Evolutionary conservation across 129 eudicot species (phyloP).

Genomic region (Chrysanthemum lavandulifolium): DNA sequence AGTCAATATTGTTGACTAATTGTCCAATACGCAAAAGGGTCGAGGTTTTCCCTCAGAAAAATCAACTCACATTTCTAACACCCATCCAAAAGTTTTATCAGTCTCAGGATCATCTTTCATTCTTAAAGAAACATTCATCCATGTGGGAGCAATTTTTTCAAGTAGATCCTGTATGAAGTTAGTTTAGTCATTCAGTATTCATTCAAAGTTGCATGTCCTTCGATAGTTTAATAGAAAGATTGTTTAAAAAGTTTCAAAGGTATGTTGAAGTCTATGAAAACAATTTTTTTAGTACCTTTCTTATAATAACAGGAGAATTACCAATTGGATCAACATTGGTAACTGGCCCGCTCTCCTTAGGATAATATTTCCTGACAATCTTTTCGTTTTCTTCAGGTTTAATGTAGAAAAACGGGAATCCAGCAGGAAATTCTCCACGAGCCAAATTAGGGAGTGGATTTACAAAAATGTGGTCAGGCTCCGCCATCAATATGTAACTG

Average conservation of each 20-base stretch:
- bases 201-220: not conserved
- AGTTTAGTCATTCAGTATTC: conserved; percentile 19
- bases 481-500: conserved; percentile 75
- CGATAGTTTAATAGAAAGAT: not conserved
- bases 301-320: conserved; percentile 70
- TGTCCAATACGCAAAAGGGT: not conserved
- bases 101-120: conserved; percentile 78
- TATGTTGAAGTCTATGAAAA: not conserved
- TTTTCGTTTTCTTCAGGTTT: conserved; percentile 63
- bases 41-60: not conserved
- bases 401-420: conserved; percentile 65
- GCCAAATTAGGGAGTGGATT: conserved; percentile 72
- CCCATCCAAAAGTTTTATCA: conserved; percentile 83
- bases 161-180: conserved; percentile 46
- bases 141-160: conserved; percentile 67
- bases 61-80: conserved; percentile 64
- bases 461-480: conserved; percentile 73
- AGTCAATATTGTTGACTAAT: conserved; percentile 17
- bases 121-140: conserved; percentile 78
- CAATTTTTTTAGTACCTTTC: conserved; percentile 42
- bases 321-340: conserved; percentile 72
- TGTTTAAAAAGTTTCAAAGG: conserved; percentile 7
- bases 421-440: conserved; percentile 61
- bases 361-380: conserved; percentile 55
- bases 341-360: conserved; percentile 57